Percentiles rank a stretch among this genome's conserved stretches.
Evolutionary conservation across 2,329 filamentous ascomycete genomes (phyloP).

Genomic region (Botrytis medusae): DNA sequence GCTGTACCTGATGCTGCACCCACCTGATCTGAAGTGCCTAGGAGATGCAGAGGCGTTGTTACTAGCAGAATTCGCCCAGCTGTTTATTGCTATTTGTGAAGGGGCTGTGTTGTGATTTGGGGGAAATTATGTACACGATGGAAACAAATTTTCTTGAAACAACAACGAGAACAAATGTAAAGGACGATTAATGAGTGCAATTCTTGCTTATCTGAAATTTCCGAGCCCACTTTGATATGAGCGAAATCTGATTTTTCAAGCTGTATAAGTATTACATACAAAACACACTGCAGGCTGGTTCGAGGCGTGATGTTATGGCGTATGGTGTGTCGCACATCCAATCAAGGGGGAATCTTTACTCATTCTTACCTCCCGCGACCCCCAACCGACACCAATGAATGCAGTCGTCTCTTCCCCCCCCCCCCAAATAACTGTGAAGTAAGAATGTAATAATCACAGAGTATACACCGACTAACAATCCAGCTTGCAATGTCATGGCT

Average conservation of each 20-base stretch:
- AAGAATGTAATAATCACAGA: constrained; percentile 8
- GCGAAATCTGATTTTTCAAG: not conserved
- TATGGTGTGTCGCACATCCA: constrained; percentile 1
- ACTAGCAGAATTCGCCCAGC: not conserved
- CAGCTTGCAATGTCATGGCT: not conserved
- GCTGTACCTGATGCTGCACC: constrained; percentile 16
- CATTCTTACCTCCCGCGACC: not conserved
- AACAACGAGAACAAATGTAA: not conserved
- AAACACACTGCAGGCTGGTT: too few species aligned
- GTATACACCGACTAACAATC: not conserved
- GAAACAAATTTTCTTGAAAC: not conserved
- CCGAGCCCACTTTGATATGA: not conserved
- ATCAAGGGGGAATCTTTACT: not conserved
- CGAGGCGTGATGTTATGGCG: not conserved
- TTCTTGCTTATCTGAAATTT: not conserved
- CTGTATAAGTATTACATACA: not conserved
- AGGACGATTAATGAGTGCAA: not conserved
- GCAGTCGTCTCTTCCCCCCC: not conserved
- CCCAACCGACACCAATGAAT: not conserved
- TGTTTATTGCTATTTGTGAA: constrained; percentile 21
- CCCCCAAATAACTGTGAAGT: not conserved
- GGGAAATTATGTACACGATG: constrained; percentile 7
- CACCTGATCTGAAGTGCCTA: constrained; percentile 12
- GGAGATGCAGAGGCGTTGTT: constrained; percentile 1
- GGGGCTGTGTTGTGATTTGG: constrained; percentile 17